Base-by-base conservation (phyloP, 2,329 filamentous ascomycete species). In the Beauveria scarabaeidicola region DNA sequence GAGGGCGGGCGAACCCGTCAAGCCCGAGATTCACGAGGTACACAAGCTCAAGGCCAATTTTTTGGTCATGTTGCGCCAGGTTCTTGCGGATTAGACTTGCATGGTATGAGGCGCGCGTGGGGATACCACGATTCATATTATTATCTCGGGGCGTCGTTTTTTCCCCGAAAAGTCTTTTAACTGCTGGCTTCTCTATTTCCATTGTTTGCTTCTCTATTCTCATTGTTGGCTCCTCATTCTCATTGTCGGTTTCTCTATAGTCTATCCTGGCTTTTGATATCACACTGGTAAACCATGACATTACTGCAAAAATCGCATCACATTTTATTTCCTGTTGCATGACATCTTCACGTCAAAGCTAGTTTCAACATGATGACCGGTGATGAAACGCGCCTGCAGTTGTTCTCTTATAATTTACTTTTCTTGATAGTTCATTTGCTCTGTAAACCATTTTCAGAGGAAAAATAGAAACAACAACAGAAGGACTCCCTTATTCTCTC, bases 41-140 rank as follows among this genome's bases (percentile, higher is more conserved):
- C 79, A 89, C 68, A 92, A 91, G 71, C 74, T 97, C 68, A 84
- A 84, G 66, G 88, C 90, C 5, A 86, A 87, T 63, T 96, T 97
- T 72, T 73, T 93, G 70, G 77, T 82, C 54, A 94, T 96, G 89
- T 74, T 96, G 69, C 83, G 91, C 66, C 81, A 85, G 67, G 90
- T 96, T 44, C 77, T 96, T 68, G 90, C 91, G 27, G 83, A 89
- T 67, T 93, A 81, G 64, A 23, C 11, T 38, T 19, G 15, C 8
- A 27, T 11, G 11, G 9, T 9, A 17, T 10, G n/a, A 15, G 27
- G 21, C 8, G 36, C 5, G 40, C 9, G 8, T 44, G 21, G 10
- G n/a, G n/a, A 1, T 15, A 38, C 4, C 21, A 52, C 15, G 36
- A 52, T 21, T 11, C 10, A 52, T 27, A 27, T 21, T 19, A 11